phyloP scores from a whole-genome alignment of 2,329 filamentous ascomycete species.

The Nothophoma quercina region DNA sequence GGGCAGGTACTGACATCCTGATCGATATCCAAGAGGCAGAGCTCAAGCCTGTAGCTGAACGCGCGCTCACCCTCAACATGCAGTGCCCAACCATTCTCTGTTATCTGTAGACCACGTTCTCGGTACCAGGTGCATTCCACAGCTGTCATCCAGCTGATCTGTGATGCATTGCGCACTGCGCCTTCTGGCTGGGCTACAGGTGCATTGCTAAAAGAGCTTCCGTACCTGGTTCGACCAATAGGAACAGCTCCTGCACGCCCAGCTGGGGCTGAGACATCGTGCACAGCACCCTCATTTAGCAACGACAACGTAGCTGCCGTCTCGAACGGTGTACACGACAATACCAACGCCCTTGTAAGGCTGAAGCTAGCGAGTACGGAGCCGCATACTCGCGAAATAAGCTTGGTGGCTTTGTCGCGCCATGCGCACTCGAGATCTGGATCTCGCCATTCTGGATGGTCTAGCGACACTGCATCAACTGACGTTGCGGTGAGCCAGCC shows the following conservation, averaged over 20 bases:
- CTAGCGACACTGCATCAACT: neutral
- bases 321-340: neutral
- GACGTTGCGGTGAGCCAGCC: conserved; percentile 17
- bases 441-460: conserved; percentile 6
- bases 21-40: neutral
- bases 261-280: conserved; percentile 6
- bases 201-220: neutral
- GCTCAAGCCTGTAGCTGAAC: neutral
- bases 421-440: neutral
- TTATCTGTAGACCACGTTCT: neutral
- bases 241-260: neutral
- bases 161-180: neutral
- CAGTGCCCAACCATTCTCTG: neutral
- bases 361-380: conserved; percentile 4
- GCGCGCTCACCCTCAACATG: neutral
- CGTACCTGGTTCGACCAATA: neutral
- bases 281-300: neutral
- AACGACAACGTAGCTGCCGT: neutral
- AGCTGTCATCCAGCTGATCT: conserved; percentile 10
- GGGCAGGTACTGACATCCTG: neutral
- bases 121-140: conserved; percentile 9
- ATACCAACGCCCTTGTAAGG: neutral
- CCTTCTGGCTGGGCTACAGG: neutral
- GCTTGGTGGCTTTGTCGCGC: conserved; percentile 8
- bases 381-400: conserved; percentile 4